A percentile compares a stretch with the other conserved stretches of the same genome.
phyloP scores from a whole-genome alignment of 345 rosid genomes.

The Linum usitatissimum region DNA sequence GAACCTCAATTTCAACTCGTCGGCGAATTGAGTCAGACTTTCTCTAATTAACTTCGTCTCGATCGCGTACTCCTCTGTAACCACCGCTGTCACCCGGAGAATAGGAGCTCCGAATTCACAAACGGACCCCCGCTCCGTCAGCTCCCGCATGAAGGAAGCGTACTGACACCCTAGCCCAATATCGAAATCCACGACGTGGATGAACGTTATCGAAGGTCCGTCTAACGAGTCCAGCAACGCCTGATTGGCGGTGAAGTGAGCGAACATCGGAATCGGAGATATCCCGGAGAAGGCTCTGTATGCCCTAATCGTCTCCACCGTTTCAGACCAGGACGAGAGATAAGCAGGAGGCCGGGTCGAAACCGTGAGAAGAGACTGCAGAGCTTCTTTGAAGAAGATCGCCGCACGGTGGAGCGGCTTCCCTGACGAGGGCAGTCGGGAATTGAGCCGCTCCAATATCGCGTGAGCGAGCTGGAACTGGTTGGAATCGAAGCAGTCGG shows the following conservation, averaged over 20 bases:
- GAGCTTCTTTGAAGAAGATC: conserved; percentile 83
- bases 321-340: conserved; percentile 54
- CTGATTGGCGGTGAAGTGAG: conserved; percentile 79
- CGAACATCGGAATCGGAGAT: conserved; percentile 87
- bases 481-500: conserved; percentile 71
- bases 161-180: conserved; percentile 91
- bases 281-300: conserved; percentile 59
- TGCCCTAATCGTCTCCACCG: conserved; percentile 60
- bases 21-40: conserved; percentile 63
- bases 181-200: conserved; percentile 84
- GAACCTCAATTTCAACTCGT: conserved; percentile 59
- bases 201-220: conserved; percentile 34
- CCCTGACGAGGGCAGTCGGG: conserved; percentile 43
- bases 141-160: conserved; percentile 76
- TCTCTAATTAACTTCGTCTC: conserved; percentile 70
- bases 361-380: conserved; percentile 43
- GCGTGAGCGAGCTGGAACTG: conserved; percentile 65
- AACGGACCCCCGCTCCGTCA: conserved; percentile 38
- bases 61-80: conserved; percentile 52
- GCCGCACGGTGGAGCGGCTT: conserved; percentile 84
- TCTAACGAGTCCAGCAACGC: conserved; percentile 65
- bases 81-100: conserved; percentile 70
- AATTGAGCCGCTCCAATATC: conserved; percentile 68
- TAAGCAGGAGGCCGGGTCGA: conserved; percentile 25
- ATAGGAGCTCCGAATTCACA: conserved; percentile 30